These are phyloP conservation scores for Silene conica DNA, from an alignment of 148 eudicot genomes.

Conservation along the genomic window DNA sequence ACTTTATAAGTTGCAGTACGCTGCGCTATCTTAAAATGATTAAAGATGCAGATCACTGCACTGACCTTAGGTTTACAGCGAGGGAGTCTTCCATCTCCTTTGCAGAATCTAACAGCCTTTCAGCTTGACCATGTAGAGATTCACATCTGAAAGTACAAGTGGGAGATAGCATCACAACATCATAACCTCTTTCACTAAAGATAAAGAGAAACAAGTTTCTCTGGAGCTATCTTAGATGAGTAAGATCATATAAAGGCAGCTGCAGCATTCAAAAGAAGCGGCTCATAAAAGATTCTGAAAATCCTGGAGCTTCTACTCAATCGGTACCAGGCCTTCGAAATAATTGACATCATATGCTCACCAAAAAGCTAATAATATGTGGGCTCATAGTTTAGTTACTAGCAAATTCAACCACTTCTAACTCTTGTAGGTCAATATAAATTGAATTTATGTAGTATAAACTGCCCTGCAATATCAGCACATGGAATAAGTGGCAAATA, in stretches of 20 bases:
- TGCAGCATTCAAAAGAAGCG: background rate
- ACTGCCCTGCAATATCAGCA: background rate
- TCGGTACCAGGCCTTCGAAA: background rate
- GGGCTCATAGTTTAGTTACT: background rate
- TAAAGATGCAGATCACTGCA: conserved; percentile 7
- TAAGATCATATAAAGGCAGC: background rate
- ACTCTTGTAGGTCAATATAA: background rate
- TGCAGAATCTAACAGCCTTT: conserved; percentile 97
- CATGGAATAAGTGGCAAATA: background rate
- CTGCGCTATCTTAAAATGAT: conserved; percentile 10
- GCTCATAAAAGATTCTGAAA: background rate
- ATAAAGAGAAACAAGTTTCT: background rate
- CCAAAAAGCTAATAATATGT: background rate
- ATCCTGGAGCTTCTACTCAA: background rate
- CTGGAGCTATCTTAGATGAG: background rate
- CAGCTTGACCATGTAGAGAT: conserved; percentile 98
- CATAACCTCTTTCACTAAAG: background rate
- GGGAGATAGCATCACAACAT: conserved; percentile 14
- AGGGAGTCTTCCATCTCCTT: conserved; percentile 99
- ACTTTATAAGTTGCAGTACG: conserved; percentile 6
- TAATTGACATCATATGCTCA: background rate
- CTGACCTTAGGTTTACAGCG: conserved; percentile 91
- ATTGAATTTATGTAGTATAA: background rate
- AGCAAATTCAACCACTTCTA: background rate
- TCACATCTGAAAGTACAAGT: conserved; percentile 67